phyloP scores from a whole-genome alignment of 1,284 basidiomycete species.

The Leccinum pachyderme region DNA sequence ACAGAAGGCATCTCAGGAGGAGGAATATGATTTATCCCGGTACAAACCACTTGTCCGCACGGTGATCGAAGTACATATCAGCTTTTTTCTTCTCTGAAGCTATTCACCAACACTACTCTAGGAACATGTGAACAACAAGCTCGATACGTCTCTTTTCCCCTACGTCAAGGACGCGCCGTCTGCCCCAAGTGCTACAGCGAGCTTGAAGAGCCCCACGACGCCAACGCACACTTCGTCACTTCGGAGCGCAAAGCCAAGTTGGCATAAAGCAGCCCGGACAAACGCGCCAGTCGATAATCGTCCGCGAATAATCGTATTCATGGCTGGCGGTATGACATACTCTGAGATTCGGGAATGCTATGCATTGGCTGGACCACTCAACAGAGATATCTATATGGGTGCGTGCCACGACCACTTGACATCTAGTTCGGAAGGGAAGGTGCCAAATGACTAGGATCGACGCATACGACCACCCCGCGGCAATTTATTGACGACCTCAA shows the following conservation, averaged over 20 bases:
- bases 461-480: conserved; percentile 83
- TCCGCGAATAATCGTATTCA: conserved; percentile 87
- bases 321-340: conserved; percentile 96
- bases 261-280: conserved; percentile 71
- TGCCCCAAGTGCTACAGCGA: conserved; percentile 44
- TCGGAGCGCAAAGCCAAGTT: conserved; percentile 81
- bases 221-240: conserved; percentile 68
- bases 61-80: conserved; percentile 69
- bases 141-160: conserved; percentile 83
- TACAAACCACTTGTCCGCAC: conserved; percentile 87
- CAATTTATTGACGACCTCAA: conserved; percentile 86
- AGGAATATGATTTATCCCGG: conserved; percentile 94
- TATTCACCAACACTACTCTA: conserved; percentile 31
- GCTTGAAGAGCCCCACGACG: conserved; percentile 39
- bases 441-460: conserved; percentile 66
- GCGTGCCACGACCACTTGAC: conserved; percentile 7
- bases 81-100: not conserved
- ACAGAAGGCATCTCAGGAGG: conserved; percentile 70
- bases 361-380: conserved; percentile 67
- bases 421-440: conserved; percentile 4
- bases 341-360: conserved; percentile 93
- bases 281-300: conserved; percentile 56
- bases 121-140: conserved; percentile 79
- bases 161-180: conserved; percentile 88
- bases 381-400: conserved; percentile 94